These are phyloP conservation scores for Aspergillus alliaceus DNA, from an alignment of 2,329 filamentous ascomycete species.

Conservation along the genomic window DNA sequence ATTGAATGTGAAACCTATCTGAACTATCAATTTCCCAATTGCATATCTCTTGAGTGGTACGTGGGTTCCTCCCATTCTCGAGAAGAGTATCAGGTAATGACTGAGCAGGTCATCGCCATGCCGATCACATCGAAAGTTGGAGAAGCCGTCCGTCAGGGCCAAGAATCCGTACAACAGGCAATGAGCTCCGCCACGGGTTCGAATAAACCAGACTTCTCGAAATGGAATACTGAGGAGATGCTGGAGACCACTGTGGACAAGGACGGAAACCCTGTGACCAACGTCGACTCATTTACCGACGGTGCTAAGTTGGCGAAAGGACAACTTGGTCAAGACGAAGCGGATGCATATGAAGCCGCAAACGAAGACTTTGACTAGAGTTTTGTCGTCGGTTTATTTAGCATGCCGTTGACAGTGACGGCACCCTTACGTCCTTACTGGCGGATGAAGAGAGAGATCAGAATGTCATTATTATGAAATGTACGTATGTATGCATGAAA, in stretches of 20 bases:
- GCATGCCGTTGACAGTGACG: background rate
- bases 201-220: constrained; percentile 8
- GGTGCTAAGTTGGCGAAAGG: constrained; percentile 19
- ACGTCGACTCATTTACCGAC: constrained; percentile 24
- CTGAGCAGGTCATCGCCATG: background rate
- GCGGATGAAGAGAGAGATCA: background rate
- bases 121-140: background rate
- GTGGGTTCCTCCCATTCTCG: background rate
- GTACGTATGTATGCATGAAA: background rate
- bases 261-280: constrained; percentile 34
- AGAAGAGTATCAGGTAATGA: background rate
- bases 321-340: constrained; percentile 21
- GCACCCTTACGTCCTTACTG: background rate
- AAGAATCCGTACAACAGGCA: constrained; percentile 9
- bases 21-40: background rate
- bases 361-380: constrained; percentile 31
- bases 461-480: constrained; percentile 1
- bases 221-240: constrained; percentile 29
- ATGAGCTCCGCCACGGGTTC: background rate
- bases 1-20: background rate
- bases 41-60: background rate
- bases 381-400: background rate
- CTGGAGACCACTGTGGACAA: constrained; percentile 32
- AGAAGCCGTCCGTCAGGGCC: background rate
- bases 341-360: constrained; percentile 32